Conservation (phyloP, 345 rosid species). For the Turnera subulata region DNA sequence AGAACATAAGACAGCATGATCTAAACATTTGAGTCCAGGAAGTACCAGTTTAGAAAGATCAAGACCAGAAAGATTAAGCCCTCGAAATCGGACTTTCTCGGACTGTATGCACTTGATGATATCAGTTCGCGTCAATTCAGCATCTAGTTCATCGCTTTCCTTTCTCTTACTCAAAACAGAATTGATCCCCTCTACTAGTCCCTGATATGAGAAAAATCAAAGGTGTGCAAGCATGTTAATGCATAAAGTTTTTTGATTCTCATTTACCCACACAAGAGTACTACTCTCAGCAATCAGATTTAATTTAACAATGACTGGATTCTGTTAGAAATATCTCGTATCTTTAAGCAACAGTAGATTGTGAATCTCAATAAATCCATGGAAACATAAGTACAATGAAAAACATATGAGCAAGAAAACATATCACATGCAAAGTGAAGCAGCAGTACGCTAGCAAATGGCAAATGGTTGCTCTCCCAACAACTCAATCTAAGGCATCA, state of each 20-base stretch:
- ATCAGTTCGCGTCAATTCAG: constrained; percentile 75
- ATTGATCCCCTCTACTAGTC: constrained; percentile 55
- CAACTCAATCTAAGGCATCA: too few species aligned
- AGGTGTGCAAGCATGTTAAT: background rate
- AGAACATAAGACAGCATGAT: constrained; percentile 4
- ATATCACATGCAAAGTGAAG: too few species aligned
- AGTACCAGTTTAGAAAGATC: constrained; percentile 93
- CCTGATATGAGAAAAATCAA: constrained; percentile 36
- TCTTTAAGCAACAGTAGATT: too few species aligned
- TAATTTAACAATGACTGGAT: too few species aligned
- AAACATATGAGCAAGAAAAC: too few species aligned
- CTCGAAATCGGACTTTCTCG: constrained; percentile 70
- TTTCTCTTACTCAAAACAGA: constrained; percentile 39
- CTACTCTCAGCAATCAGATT: too few species aligned
- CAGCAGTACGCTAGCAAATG: too few species aligned
- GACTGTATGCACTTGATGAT: constrained; percentile 89
- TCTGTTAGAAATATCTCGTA: too few species aligned
- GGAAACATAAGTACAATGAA: too few species aligned
- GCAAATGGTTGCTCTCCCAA: too few species aligned
- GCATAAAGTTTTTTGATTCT: background rate
- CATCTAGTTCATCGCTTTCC: constrained; percentile 49
- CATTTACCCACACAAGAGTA: too few species aligned
- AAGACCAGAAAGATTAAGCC: constrained; percentile 80
- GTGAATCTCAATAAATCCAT: too few species aligned
- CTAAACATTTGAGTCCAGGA: constrained; percentile 10